Evolutionary conservation across 192 early-diverging fungal species (phyloP).

Genomic region (Martensiomyces pterosporus): DNA sequence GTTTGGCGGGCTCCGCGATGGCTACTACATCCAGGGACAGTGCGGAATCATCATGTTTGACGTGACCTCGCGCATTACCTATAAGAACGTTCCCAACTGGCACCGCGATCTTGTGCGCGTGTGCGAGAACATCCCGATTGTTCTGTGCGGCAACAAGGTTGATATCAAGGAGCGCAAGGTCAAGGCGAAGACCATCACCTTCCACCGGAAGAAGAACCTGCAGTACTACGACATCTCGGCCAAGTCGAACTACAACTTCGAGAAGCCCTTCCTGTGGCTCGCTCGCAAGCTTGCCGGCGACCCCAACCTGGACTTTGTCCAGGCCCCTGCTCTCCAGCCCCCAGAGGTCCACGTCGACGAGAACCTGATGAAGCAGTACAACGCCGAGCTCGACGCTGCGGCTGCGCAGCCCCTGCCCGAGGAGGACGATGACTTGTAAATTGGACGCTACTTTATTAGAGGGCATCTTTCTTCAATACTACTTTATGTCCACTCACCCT

Average conservation of each 20-base stretch:
- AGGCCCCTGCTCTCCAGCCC: constrained; percentile 93
- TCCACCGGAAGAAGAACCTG: constrained; percentile 99
- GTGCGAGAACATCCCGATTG: constrained; percentile 99
- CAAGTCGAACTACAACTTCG: constrained; percentile 99
- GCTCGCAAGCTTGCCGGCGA: constrained; percentile 96
- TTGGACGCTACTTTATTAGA: too few relatives aligned
- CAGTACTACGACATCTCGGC: constrained; percentile 99
- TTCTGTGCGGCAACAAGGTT: constrained; percentile 99
- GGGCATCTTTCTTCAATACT: too few relatives aligned
- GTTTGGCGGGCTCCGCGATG: constrained; percentile 99
- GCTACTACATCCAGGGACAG: constrained; percentile 99
- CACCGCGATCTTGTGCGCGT: constrained; percentile 99
- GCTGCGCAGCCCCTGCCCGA: constrained; percentile 85
- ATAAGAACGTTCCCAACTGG: constrained; percentile 99
- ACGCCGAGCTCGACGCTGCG: constrained; percentile 72
- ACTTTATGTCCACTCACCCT: too few relatives aligned
- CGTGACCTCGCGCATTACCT: constrained; percentile 98
- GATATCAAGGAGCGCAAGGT: constrained; percentile 99
- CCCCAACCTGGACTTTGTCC: constrained; percentile 92
- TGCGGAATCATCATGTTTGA: constrained; percentile 99
- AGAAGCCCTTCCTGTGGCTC: constrained; percentile 99
- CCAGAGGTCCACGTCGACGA: constrained; percentile 89
- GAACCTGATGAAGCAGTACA: constrained; percentile 71
- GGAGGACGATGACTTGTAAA: constrained; percentile 62
- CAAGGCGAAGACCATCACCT: constrained; percentile 99